Conservation (phyloP, 1,284 basidiomycete species). For the Filobasidium uniguttulatum region DNA sequence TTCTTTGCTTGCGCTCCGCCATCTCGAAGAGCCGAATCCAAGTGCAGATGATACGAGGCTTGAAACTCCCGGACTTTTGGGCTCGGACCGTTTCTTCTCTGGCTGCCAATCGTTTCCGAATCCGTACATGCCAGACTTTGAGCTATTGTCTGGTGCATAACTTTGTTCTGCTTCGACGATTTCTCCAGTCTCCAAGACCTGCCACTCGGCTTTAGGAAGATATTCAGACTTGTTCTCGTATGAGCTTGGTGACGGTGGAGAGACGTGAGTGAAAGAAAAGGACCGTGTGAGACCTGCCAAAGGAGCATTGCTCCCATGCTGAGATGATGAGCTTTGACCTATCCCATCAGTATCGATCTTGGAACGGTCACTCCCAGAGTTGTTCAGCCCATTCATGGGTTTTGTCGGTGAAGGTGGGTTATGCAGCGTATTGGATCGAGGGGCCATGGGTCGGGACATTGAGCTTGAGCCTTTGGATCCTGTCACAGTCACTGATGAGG, state of each 20-base stretch:
- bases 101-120: slow-evolving; percentile 23
- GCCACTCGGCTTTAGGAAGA: slow-evolving; percentile 38
- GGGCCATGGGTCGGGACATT: no score
- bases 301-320: slow-evolving; percentile 8
- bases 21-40: slow-evolving; percentile 21
- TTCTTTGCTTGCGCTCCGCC: slow-evolving; percentile 48
- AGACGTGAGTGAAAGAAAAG: slow-evolving; percentile 67
- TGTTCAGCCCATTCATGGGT: no score
- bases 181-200: slow-evolving; percentile 8
- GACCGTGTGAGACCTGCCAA: slow-evolving; percentile 50
- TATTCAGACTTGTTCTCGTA: slow-evolving; percentile 40
- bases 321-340: no score
- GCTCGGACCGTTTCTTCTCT: slow-evolving; percentile 56
- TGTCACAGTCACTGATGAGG: neutral
- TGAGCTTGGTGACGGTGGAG: slow-evolving; percentile 58
- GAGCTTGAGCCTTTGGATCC: no score
- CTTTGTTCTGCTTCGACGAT: slow-evolving; percentile 17
- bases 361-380: no score
- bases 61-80: slow-evolving; percentile 30
- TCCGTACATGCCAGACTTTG: slow-evolving; percentile 41
- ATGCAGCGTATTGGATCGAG: no score
- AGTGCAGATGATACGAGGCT: slow-evolving; percentile 4
- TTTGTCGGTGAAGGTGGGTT: no score
- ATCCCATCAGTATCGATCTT: no score
- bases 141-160: slow-evolving; percentile 18